Conservation (phyloP, 495 filamentous ascomycete species). For the Aspergillus panamensis region DNA sequence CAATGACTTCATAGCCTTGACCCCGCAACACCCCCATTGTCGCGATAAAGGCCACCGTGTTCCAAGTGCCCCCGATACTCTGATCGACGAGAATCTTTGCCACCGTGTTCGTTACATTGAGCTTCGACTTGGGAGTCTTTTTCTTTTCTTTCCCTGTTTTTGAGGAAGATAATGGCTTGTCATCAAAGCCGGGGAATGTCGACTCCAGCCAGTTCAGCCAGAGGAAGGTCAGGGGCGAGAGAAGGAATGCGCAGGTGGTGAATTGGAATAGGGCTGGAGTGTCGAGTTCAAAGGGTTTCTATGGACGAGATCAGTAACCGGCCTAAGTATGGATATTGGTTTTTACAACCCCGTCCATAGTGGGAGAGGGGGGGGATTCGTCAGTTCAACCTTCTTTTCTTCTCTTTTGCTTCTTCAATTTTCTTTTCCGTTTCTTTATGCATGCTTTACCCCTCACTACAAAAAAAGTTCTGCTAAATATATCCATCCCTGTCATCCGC, state of each 20-base stretch:
- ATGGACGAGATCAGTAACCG: conserved; percentile 6
- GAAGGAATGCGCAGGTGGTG: conserved; percentile 63
- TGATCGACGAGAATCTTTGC: conserved; percentile 79
- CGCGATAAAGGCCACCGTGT: conserved; percentile 66
- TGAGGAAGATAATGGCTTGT: background rate
- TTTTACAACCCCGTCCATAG: conserved; percentile 4
- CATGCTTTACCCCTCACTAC: background rate
- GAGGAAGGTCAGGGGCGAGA: conserved; percentile 72
- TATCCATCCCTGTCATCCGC: background rate
- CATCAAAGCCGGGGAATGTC: conserved; percentile 42
- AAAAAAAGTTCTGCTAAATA: background rate
- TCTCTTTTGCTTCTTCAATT: background rate
- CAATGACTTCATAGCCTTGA: conserved; percentile 22
- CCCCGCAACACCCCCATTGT: conserved; percentile 48
- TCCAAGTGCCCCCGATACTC: conserved; percentile 66
- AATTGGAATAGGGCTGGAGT: conserved; percentile 65
- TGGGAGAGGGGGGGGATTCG: conserved; percentile 5
- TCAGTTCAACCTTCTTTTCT: conserved; percentile 4
- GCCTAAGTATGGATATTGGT: background rate
- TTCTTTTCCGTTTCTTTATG: background rate
- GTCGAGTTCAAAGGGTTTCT: conserved; percentile 47
- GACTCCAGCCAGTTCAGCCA: conserved; percentile 63
- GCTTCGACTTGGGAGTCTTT: conserved; percentile 22
- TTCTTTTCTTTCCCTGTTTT: conserved; percentile 23
- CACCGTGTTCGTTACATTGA: conserved; percentile 66